Evolutionary conservation across 148 eudicot genomes (phyloP), one percentile per base, ranked within the genome.

Genomic region (Chenopodium formosanum): DNA sequence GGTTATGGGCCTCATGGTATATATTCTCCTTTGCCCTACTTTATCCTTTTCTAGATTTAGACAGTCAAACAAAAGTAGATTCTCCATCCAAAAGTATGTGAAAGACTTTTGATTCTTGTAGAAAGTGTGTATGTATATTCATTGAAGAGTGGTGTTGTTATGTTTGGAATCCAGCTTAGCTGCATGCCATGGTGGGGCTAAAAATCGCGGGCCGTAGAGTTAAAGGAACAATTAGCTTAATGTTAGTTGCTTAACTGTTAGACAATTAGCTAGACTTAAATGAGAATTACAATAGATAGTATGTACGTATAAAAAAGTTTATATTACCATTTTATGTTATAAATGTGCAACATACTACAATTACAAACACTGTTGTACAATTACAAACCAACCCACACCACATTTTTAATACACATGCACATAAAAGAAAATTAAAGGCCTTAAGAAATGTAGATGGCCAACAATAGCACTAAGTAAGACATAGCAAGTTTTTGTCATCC

Each of bases 381-480:
- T 69, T 27, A 58, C 66, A 69, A 63, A 47, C 60, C 44, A 34
- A 65, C 7, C 23, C 32, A 56, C 53, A 34, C n/a, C 2, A 4
- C 1, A 16, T 70, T 34, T 53, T 40, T 40, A 34, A 9, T 4
- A 65, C 25, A 56, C 65, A 75, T 31, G 17, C 72, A 81, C 65
- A 74, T 9, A 67, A 79, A 44, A 37, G 47, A 27, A 48, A 12
- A 10, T 27, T 19, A 14, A 8, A 78, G 9, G 14, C 60, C 16
- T 37, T 2, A 10, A 32, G 16, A 56, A 70, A 58, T 37, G 8
- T 56, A 25, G 47, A 37, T 68, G 20, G 69, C 37, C 76, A 63
- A 82, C 79, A 16, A 44, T 8, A 48, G 23, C 22, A 22, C 71
- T 63, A 65, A 67, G 69, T 29, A 16, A 76, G 68, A 60, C 79